These are phyloP conservation scores for Parafenestella ontariensis DNA, from an alignment of 2,329 filamentous ascomycete species.

Conservation along the genomic window DNA sequence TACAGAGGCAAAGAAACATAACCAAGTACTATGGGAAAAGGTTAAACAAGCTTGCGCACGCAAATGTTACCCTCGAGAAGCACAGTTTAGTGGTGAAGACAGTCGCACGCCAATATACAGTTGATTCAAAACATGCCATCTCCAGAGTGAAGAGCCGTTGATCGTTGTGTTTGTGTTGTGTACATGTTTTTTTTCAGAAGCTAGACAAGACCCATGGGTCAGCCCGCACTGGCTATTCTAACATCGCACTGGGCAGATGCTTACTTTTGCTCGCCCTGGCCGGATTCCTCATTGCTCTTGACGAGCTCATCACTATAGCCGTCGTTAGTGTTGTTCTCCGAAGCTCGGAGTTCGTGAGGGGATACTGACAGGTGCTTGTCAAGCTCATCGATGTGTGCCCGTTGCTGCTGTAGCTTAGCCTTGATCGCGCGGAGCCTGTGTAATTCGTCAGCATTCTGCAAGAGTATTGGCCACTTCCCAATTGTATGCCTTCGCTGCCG, in stretches of 20 bases:
- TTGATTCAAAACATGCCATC: background rate
- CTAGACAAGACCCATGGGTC: conserved; percentile 25
- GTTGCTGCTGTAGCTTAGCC: conserved; percentile 74
- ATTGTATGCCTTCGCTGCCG: background rate
- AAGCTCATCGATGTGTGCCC: conserved; percentile 82
- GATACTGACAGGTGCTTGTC: conserved; percentile 80
- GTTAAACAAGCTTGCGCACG: too few species aligned
- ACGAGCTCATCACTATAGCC: conserved; percentile 74
- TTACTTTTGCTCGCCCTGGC: conserved; percentile 68
- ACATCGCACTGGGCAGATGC: conserved; percentile 16
- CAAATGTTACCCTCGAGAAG: background rate
- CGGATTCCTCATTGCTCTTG: conserved; percentile 66
- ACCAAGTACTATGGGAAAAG: too few species aligned
- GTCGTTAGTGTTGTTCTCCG: conserved; percentile 18
- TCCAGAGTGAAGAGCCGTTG: background rate
- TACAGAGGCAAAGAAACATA: too few species aligned
- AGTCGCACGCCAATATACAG: background rate
- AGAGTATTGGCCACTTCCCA: background rate
- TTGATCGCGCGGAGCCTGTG: conserved; percentile 72
- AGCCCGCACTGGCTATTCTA: conserved; percentile 25
- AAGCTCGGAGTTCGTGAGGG: background rate
- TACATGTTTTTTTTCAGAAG: conserved; percentile 13
- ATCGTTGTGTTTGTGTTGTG: background rate
- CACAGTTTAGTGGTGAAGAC: background rate
- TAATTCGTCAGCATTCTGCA: conserved; percentile 17